Conservation (phyloP, 2,329 filamentous ascomycete species). For the Pyrenochaeta sp. region DNA sequence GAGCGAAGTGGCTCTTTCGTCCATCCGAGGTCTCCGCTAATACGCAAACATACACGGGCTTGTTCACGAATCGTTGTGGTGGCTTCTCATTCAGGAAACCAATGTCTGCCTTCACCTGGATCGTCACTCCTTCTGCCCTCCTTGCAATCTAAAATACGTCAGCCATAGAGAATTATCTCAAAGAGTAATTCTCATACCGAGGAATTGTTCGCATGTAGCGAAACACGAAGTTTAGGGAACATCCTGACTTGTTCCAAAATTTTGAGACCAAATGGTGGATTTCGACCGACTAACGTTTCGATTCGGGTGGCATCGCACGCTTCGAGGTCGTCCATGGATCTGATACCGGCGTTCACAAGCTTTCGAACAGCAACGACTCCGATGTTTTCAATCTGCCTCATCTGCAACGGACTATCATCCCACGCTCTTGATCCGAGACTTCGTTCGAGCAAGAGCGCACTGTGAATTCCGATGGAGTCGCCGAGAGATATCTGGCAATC, state of each 20-base stretch:
- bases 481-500: slow-evolving; percentile 70
- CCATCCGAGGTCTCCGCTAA: slow-evolving; percentile 76
- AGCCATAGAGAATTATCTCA: not conserved
- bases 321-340: slow-evolving; percentile 74
- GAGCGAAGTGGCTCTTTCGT: slow-evolving; percentile 70
- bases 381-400: slow-evolving; percentile 82
- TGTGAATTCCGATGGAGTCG: slow-evolving; percentile 72
- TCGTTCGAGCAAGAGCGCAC: slow-evolving; percentile 78
- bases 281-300: slow-evolving; percentile 77
- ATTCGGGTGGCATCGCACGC: slow-evolving; percentile 73
- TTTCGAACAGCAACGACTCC: slow-evolving; percentile 79
- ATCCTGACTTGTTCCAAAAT: slow-evolving; percentile 68
- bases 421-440: slow-evolving; percentile 78
- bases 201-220: slow-evolving; percentile 59
- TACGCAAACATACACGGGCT: slow-evolving; percentile 73
- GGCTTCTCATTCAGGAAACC: slow-evolving; percentile 73
- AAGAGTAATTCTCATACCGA: slow-evolving; percentile 49
- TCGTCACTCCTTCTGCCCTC: slow-evolving; percentile 54
- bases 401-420: slow-evolving; percentile 82
- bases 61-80: slow-evolving; percentile 68
- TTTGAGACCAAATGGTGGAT: slow-evolving; percentile 82
- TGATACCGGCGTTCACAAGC: slow-evolving; percentile 74
- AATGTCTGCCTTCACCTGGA: slow-evolving; percentile 71
- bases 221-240: slow-evolving; percentile 74
- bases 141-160: slow-evolving; percentile 24